phyloP scores from a whole-genome alignment of 2,329 filamentous ascomycete genomes.

The Fusarium dlaminii region DNA sequence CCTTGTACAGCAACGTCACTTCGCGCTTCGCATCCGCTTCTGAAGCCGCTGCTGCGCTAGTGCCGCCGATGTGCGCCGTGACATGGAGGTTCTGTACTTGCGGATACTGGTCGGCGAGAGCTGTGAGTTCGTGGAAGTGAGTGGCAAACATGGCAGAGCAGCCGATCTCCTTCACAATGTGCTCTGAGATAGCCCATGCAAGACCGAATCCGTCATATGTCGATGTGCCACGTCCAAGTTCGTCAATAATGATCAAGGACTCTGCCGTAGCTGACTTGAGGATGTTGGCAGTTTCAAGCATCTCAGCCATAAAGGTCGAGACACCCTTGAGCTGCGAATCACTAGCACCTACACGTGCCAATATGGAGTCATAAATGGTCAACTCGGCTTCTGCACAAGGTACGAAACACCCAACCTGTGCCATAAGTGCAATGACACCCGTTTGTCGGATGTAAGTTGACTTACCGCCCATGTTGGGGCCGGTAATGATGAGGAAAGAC shows the following conservation, averaged over 20 bases:
- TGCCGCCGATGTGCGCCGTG: conserved; percentile 84
- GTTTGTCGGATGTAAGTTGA: conserved; percentile 98
- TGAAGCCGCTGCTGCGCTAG: conserved; percentile 47
- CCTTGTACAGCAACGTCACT: conserved; percentile 96
- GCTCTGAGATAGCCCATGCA: conserved; percentile 99
- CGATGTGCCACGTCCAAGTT: conserved; percentile 93
- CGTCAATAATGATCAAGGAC: conserved; percentile 97
- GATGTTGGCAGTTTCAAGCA: conserved; percentile 98
- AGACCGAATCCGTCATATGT: conserved; percentile 98
- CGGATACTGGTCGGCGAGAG: conserved; percentile 84
- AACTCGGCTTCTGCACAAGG: conserved; percentile 90
- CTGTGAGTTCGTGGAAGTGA: conserved; percentile 97
- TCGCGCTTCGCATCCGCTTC: conserved; percentile 69
- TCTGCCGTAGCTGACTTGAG: conserved; percentile 95
- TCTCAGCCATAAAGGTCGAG: conserved; percentile 99
- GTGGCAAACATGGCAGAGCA: conserved; percentile 96
- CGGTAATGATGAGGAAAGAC: conserved; percentile 95
- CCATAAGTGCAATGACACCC: conserved; percentile 96
- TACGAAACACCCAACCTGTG: conserved; percentile 95
- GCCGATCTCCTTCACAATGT: conserved; percentile 94
- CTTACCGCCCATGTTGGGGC: conserved; percentile 99
- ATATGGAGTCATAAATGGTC: conserved; percentile 95
- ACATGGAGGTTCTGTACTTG: conserved; percentile 95
- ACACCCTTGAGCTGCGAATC: conserved; percentile 98
- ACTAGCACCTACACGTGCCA: conserved; percentile 93